These are phyloP conservation scores for Paramecium octaurelia DNA, from an alignment of 73 alveolate genomes.

Conservation along the genomic window DNA sequence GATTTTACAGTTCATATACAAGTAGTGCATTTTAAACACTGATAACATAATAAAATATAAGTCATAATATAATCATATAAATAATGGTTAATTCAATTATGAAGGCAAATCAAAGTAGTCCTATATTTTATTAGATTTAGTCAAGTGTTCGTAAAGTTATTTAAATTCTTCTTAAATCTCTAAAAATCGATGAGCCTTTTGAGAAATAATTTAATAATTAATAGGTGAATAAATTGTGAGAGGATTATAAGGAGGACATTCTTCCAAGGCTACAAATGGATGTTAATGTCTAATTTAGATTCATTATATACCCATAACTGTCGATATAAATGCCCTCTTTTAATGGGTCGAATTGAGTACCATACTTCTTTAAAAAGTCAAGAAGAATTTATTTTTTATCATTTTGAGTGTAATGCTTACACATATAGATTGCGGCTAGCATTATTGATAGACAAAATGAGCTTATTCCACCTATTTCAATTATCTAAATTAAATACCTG, in stretches of 20 bases:
- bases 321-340: conserved; percentile 2
- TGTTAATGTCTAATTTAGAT: neutral
- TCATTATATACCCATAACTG: neutral
- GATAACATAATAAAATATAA: neutral
- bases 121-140: neutral
- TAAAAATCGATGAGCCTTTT: neutral
- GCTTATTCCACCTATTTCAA: conserved; percentile 32
- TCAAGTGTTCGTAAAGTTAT: neutral
- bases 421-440: conserved; percentile 36
- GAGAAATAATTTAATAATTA: neutral
- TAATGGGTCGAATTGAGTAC: conserved; percentile 21
- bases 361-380: conserved; percentile 38
- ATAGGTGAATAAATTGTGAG: conserved; percentile 25
- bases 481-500: neutral
- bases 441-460: conserved; percentile 40
- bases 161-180: conserved; percentile 28
- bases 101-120: conserved; percentile 10
- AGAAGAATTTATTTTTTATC: conserved; percentile 32
- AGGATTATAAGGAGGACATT: neutral
- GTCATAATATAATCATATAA: conserved; percentile 7
- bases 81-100: neutral
- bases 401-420: neutral
- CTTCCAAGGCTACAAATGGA: neutral
- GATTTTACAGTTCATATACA: too few relatives aligned
- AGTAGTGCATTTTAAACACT: neutral